Evolutionary conservation across 2,329 filamentous ascomycete species (phyloP), one percentile per base, ranked within the genome.

Genomic region (Aspergillus pseudoglaucus): DNA sequence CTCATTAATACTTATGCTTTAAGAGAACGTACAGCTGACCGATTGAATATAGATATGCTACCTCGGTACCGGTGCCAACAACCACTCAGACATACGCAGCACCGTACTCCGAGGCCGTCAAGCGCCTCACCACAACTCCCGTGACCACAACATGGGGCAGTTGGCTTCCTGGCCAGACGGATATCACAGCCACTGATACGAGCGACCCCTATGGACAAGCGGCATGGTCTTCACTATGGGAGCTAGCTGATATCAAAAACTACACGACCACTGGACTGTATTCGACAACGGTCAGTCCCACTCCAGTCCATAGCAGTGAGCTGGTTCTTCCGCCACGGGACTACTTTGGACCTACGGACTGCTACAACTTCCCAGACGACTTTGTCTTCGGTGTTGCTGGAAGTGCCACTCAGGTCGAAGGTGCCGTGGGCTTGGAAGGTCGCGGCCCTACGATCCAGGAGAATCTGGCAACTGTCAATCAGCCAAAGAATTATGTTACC

Each of bases 311-410:
- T 0, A 77, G 69, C 1, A 75, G 65, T 46, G 77, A 82, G 48
- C 68, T 83, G 1, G 65, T 82, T 5, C 67, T 80, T 0, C 80
- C 80, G 0, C 79, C 80, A 0, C 59, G 66, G 1, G 73, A 77
- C 43, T 78, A 77, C 49, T 76, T 78, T 47, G 68, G 66, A 0
- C 71, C 75, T 0, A 59, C 52, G 0, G 59, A 63, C 45, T 64
- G 61, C 47, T 64, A 63, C 22, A 49, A 49, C 15, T 68, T 71
- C 23, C 69, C 68, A 0, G 46, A 59, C 0, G 65, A 66, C 12
- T 76, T 75, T 46, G 60, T 67, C 47, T 74, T 72, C 56, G 72
- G 72, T 1, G 66, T 72, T 35, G 68, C 69, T 8, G 67, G 66
- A 4, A 68, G 66, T 23, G 67, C 72, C 6, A 68, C 67, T 27